Evolutionary conservation across 176 grass and related monocot genomes (phyloP), one percentile per base, ranked within the genome.

Genomic region (Carex kokanica): DNA sequence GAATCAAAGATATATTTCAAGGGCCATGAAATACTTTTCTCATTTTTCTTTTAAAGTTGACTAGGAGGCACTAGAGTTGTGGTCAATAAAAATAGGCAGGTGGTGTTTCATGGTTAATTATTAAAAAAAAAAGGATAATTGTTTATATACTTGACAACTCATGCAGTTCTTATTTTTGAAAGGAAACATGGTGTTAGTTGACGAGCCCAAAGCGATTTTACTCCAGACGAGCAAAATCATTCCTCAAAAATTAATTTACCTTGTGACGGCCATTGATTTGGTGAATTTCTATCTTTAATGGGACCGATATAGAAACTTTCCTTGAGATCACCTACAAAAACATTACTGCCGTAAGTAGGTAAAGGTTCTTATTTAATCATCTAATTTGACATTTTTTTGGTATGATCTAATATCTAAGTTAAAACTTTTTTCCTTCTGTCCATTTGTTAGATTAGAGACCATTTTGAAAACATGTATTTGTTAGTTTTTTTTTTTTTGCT

Each of bases 221-320:
- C 32, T 36, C 3, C 3, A 6, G 6, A 57, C 3, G 34, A n/a
- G 2, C 16, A 69, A 41, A 18, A 18, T 41, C 15, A 68, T 69
- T 69, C 66, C 34, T n/a, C 34, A 41, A 24, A 74, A 52, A 51
- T 11, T 52, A 57, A 67, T 13, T 40, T 90, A 97, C 92, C 94
- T 64, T 38, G 4, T 38, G 36, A 38, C 0, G 90, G 95, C 92
- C 88, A 94, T 59, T 93, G 85, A 87, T 73, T 88, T 49, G 65
- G 71, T 41, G 14, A 17, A 87, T 78, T 78, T 24, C 45, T 21
- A 6, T 84, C 86, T 70, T 41, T 64, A 3, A 62, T 82, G 18
- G 64, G 58, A 23, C 94, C 88, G 43, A 94, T 92, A 60, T 97
- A 89, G 83, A 97, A 90, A 86, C 84, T 94, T 85, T 97, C 90